These are phyloP conservation scores for Skeletonema grethae DNA, from an alignment of 108 stramenopile species.

Conservation along the genomic window DNA sequence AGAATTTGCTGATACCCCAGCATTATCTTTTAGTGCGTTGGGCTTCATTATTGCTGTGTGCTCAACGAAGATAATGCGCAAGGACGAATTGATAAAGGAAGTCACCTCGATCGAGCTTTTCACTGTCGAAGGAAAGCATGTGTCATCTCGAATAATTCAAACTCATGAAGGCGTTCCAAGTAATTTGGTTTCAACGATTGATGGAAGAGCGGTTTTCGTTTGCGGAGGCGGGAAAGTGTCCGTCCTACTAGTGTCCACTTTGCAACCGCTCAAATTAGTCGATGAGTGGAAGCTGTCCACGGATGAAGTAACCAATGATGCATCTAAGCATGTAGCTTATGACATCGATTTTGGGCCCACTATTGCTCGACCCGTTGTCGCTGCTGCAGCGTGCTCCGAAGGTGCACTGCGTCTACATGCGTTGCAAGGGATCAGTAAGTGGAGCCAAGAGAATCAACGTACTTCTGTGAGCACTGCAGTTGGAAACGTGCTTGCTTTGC, in stretches of 20 bases:
- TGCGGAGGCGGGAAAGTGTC: slow-evolving; percentile 78
- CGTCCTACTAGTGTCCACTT: slow-evolving; percentile 74
- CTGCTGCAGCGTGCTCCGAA: slow-evolving; percentile 83
- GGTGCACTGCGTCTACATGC: slow-evolving; percentile 86
- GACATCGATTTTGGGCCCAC: slow-evolving; percentile 92
- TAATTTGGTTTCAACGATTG: slow-evolving; percentile 68
- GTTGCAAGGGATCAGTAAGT: slow-evolving; percentile 81
- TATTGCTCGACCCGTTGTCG: slow-evolving; percentile 80
- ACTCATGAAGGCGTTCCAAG: slow-evolving; percentile 69
- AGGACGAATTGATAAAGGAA: slow-evolving; percentile 46
- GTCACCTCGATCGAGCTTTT: slow-evolving; percentile 78
- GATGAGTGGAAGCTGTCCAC: slow-evolving; percentile 82
- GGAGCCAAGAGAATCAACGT: slow-evolving; percentile 61
- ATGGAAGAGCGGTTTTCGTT: slow-evolving; percentile 84
- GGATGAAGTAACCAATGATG: slow-evolving; percentile 52
- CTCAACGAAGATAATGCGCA: slow-evolving; percentile 52
- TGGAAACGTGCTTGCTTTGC: slow-evolving; percentile 70
- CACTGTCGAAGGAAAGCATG: slow-evolving; percentile 73
- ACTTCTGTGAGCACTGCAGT: slow-evolving; percentile 51
- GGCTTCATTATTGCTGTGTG: slow-evolving; percentile 86
- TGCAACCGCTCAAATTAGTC: slow-evolving; percentile 70
- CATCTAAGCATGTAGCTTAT: slow-evolving; percentile 39
- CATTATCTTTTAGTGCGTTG: slow-evolving; percentile 72
- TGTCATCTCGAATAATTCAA: slow-evolving; percentile 75
- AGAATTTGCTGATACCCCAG: slow-evolving; percentile 66